phyloP scores from a whole-genome alignment of 2,329 filamentous ascomycete species.

The Fusarium annulatum region DNA sequence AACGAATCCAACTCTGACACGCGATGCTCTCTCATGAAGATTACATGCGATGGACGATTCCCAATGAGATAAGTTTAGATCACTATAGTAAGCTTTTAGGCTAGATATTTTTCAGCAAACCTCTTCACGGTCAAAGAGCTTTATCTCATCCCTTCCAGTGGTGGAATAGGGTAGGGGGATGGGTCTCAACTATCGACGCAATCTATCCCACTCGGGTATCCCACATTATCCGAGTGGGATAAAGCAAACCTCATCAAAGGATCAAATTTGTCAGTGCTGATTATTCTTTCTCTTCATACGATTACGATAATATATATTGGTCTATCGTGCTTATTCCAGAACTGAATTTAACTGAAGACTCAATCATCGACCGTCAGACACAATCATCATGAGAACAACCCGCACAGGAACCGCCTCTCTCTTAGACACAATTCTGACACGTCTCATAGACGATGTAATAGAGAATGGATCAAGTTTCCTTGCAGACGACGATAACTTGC shows the following conservation, averaged over 20 bases:
- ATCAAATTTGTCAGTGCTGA: slow-evolving; percentile 4
- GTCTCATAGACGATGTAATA: slow-evolving; percentile 21
- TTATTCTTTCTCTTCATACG: background rate
- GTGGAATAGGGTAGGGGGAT: accelerated
- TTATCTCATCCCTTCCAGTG: no score
- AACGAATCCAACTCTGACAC: no score
- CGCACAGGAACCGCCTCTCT: background rate
- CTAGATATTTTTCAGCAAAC: background rate
- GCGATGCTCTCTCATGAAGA: no score
- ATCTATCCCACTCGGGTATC: slow-evolving; percentile 10
- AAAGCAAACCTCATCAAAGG: background rate
- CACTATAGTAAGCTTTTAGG: no score
- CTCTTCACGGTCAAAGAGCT: no score
- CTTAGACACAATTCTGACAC: background rate
- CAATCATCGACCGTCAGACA: accelerated
- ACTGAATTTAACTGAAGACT: accelerated
- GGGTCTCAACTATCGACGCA: background rate
- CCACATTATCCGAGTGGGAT: slow-evolving; percentile 25
- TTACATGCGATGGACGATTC: no score
- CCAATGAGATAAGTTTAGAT: no score
- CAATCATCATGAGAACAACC: background rate
- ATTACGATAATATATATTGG: accelerated
- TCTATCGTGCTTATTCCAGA: accelerated
- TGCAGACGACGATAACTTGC: background rate
- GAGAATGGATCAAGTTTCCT: background rate